Evolutionary conservation across 768 basidiomycete genomes (phyloP), one percentile per base, ranked within the genome.

Genomic region (Leccinum variicolor): DNA sequence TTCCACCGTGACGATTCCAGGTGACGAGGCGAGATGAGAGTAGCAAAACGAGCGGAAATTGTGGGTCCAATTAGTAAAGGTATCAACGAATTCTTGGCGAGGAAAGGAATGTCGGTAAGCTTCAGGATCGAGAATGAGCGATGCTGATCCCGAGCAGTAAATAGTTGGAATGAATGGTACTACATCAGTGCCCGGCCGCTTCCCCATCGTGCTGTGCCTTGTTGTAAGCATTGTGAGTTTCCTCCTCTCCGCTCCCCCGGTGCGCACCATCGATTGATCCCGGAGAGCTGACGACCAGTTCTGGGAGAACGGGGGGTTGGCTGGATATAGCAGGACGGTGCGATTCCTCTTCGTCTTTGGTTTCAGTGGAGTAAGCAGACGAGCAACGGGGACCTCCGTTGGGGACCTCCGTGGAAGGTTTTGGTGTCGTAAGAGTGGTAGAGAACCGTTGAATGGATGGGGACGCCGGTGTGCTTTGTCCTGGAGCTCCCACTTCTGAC

Each of bases 251-350:
- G 50, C 51, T 62, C 56, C 61, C 63, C 43, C 56, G 54, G 11
- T 57, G 61, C 58, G 55, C 58, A 48, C 70, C 73, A 53, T 72
- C 71, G 50, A 68, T 67, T 50, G 71, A 74, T 31, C 61, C 63
- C 15, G 71, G 71, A 39, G 71, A 71, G 47, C 73, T 74, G 28
- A 73, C 73, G 49, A 73, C 71, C 47, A 73, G 63, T 55, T 73
- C 71, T 11, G 71, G 71, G 3, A 73, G 71, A 54, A 73, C 63
- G 17, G 71, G 71, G 1, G 71, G 71, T 46, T 66, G 62, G 23
- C 53, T 69, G 28, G 71, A 64, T 59, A 73, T 73, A 28, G 28
- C 54, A 4, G 41, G 60, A 10, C 69, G 69, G 6, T 6, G n/a
- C 19, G 46, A 43, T 23, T 70, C 64, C 0, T 64, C 67, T 33